A percentile compares a stretch with the other conserved stretches of the same genome.
These are phyloP conservation scores for Trichoderma guizhouense DNA, from an alignment of 2,329 filamentous ascomycete genomes.

Conservation along the genomic window DNA sequence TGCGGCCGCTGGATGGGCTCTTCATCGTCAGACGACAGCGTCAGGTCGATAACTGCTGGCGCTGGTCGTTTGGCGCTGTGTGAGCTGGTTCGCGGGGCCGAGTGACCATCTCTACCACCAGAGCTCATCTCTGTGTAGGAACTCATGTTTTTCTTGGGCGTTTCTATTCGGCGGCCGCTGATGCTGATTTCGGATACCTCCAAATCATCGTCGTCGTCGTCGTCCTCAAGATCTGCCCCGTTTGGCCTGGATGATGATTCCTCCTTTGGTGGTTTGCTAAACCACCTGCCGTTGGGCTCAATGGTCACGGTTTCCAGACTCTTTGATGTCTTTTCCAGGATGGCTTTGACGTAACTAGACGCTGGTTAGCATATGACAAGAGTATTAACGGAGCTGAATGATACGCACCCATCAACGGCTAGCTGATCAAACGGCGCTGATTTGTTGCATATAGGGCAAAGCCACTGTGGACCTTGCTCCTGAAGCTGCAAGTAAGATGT, in stretches of 20 bases:
- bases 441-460: constrained; percentile 92
- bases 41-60: constrained; percentile 57
- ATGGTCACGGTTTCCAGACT: constrained; percentile 83
- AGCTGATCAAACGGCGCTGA: constrained; percentile 74
- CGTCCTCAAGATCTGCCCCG: constrained; percentile 28
- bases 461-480: constrained; percentile 94
- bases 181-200: constrained; percentile 45
- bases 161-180: constrained; percentile 34
- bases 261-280: constrained; percentile 36
- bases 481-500: constrained; percentile 89
- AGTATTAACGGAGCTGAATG: not conserved
- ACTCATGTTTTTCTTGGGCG: constrained; percentile 34
- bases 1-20: constrained; percentile 42
- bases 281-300: constrained; percentile 82
- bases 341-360: constrained; percentile 77
- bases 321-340: constrained; percentile 68
- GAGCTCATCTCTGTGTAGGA: constrained; percentile 39
- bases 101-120: constrained; percentile 34
- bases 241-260: constrained; percentile 29
- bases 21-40: constrained; percentile 54
- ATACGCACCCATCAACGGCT: constrained; percentile 77
- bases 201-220: constrained; percentile 48
- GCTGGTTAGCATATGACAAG: constrained; percentile 19
- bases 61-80: constrained; percentile 47
- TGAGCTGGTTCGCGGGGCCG: constrained; percentile 33